Conservation (phyloP, 1,284 basidiomycete species). For the Inonotus hispidus region DNA sequence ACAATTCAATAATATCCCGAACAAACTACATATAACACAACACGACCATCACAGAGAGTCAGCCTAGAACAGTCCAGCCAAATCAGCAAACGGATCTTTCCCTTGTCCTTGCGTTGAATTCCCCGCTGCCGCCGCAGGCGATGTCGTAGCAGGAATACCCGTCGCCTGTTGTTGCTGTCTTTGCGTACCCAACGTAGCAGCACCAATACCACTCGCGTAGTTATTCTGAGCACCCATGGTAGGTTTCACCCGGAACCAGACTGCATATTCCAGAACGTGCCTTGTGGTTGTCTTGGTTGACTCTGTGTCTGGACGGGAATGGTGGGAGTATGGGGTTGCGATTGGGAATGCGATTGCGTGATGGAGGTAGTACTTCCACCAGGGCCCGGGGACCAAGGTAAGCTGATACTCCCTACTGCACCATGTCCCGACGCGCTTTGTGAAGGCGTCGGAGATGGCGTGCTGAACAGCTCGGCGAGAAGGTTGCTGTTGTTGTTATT, state of each 20-base stretch:
- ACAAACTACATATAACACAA: too few species aligned
- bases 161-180: conserved; percentile 19
- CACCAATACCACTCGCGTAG: not conserved
- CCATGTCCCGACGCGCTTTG: not conserved
- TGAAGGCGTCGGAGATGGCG: conserved; percentile 1
- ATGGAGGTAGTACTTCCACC: not conserved
- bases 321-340: not conserved
- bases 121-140: conserved; percentile 17
- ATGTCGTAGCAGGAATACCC: not conserved
- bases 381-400: conserved; percentile 42
- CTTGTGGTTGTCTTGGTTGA: conserved; percentile 12
- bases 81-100: conserved; percentile 79
- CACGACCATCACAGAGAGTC: too few species aligned
- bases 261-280: conserved; percentile 14
- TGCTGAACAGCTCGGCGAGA: conserved; percentile 11
- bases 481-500: too few species aligned
- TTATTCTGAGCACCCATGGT: not conserved
- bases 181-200: not conserved
- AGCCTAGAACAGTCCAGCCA: conserved; percentile 64
- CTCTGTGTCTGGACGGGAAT: not conserved
- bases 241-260: not conserved
- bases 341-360: conserved; percentile 8
- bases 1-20: too few species aligned
- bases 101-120: conserved; percentile 31
- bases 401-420: conserved; percentile 41